Base-by-base conservation (phyloP, 441 rosid species). In the Euphorbia celastroides region DNA sequence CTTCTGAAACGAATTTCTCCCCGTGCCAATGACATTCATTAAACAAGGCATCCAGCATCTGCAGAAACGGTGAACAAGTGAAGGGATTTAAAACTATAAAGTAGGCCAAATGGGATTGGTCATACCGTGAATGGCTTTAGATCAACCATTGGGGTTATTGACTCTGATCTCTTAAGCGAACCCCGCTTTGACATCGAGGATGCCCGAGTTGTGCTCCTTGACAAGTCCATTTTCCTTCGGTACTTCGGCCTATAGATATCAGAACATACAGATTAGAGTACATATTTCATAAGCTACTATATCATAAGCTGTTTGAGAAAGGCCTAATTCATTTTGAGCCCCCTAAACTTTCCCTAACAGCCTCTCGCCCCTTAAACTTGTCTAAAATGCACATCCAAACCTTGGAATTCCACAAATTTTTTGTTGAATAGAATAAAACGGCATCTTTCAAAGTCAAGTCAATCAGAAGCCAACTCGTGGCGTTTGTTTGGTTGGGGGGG, bases 51-150 rank as follows among this genome's bases (percentile, higher is more conserved):
- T 83, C 84, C 55, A 94, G 81, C 51, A 89, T 79, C 99, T 93
- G 75, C 72, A 78, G 30, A 66, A 67, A n/a, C 16, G 54, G 52
- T 3, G 1, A 60, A 50, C 31, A 30, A 54, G 55, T 34, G 14
- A 42, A 12, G 48, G 59, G 62, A 20, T 57, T 54, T 19, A 64
- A 19, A 42, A 67, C 19, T 16, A 26, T 26, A 12, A 44, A 27
- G 44, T 31, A 63, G 20, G 57, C 17, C 55, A 54, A 55, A 55
- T 3, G 2, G 19, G 63, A 44, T 57, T 13, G 27, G 19, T 36
- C 22, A 56, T 76, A 93, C 97, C 86, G 87, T 88, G 61, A 91
- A 82, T 8, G 99, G 96, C 57, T 85, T 88, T 64, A 89, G 70
- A 64, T 94, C 99, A 55, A 88, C 63, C 78, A 83, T 72, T 9